Conservation (phyloP, 2,329 filamentous ascomycete species). For the Parafenestella ontariensis region DNA sequence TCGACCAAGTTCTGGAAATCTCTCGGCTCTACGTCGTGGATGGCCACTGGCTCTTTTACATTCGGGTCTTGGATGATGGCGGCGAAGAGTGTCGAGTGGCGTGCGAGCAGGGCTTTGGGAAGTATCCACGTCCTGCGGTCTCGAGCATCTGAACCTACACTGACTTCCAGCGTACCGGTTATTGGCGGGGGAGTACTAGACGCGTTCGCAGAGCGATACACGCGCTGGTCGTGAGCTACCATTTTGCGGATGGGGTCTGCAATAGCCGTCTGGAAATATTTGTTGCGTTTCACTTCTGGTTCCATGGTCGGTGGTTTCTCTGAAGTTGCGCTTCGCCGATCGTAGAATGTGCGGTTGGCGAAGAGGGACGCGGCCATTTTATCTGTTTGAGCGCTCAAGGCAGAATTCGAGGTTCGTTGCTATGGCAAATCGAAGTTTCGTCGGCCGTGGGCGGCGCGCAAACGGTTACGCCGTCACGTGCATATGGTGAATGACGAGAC, state of each 20-base stretch:
- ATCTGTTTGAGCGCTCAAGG: neutral
- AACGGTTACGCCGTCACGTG: slow-evolving; percentile 7
- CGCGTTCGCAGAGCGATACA: slow-evolving; percentile 1
- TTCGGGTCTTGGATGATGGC: neutral
- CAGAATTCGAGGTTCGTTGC: neutral
- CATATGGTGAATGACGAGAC: neutral
- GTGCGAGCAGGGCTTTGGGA: slow-evolving; percentile 8
- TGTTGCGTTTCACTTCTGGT: slow-evolving; percentile 20
- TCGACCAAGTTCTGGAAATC: slow-evolving; percentile 26
- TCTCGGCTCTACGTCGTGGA: slow-evolving; percentile 2
- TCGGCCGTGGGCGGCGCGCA: slow-evolving; percentile 2
- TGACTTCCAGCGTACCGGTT: slow-evolving; percentile 7
- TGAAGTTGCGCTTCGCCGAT: neutral
- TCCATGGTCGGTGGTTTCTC: neutral
- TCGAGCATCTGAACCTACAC: slow-evolving; percentile 5
- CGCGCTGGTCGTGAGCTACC: neutral
- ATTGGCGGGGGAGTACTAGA: neutral
- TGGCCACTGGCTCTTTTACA: neutral
- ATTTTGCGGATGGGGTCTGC: neutral
- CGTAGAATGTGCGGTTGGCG: neutral
- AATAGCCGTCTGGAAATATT: slow-evolving; percentile 7
- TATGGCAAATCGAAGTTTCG: neutral
- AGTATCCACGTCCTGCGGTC: slow-evolving; percentile 16
- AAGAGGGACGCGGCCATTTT: neutral
- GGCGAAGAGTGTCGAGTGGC: slow-evolving; percentile 12